A percentile compares a stretch with the other conserved stretches of the same genome.
These are phyloP conservation scores for Papiliotrema flavescens DNA, from an alignment of 1,284 basidiomycete species.

Conservation along the genomic window DNA sequence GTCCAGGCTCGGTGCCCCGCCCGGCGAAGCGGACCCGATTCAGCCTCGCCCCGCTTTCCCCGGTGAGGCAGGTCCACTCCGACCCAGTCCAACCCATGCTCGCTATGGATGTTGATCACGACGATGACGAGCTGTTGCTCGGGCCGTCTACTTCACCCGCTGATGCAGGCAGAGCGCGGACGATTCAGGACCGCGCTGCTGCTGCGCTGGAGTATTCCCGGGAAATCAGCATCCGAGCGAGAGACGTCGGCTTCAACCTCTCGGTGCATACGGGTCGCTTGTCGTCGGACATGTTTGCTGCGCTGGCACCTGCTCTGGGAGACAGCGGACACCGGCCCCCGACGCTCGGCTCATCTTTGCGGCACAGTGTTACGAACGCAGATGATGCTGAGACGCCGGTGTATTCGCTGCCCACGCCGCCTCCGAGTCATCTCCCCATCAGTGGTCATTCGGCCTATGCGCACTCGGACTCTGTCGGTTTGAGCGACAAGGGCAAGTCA, in stretches of 20 bases:
- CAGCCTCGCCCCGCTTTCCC: not conserved
- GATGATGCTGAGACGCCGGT: not conserved
- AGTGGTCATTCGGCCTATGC: too few species aligned
- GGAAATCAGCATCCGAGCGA: conserved; percentile 6
- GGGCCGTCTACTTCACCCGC: not conserved
- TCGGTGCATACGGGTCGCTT: conserved; percentile 4
- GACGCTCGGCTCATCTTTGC: not conserved
- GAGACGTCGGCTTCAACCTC: conserved; percentile 6
- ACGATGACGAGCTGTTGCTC: conserved; percentile 2
- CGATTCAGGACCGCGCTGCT: not conserved
- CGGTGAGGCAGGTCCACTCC: not conserved
- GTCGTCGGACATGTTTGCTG: conserved; percentile 3
- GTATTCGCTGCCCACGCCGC: conserved; percentile 21
- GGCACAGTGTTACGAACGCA: not conserved
- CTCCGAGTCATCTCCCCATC: conserved; percentile 7
- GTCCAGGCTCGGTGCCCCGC: not conserved
- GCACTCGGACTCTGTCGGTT: too few species aligned
- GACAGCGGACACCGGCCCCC: not conserved
- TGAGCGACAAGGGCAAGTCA: too few species aligned
- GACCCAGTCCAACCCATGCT: not conserved
- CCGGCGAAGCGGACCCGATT: conserved; percentile 2
- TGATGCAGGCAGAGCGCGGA: not conserved
- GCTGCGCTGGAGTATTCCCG: not conserved
- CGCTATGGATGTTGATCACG: not conserved
- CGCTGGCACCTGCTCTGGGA: conserved; percentile 1